These are phyloP conservation scores for Athelia psychrophila DNA, from an alignment of 1,284 basidiomycete species.

Conservation along the genomic window DNA sequence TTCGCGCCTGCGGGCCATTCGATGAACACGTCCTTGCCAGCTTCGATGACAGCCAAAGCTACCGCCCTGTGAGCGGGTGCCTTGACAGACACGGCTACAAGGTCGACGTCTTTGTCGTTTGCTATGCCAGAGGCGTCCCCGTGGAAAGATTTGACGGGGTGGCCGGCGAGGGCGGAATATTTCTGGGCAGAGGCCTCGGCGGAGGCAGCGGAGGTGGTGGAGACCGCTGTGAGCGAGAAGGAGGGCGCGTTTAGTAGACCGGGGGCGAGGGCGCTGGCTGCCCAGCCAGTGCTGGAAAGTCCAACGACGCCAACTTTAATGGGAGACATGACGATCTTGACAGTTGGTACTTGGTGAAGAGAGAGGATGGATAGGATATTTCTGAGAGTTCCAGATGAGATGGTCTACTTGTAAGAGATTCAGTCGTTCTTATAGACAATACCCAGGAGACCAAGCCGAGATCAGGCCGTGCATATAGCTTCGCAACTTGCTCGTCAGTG, in stretches of 20 bases:
- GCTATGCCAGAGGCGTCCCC: slow-evolving; percentile 16
- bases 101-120: slow-evolving; percentile 18
- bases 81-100: slow-evolving; percentile 22
- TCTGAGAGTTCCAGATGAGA: no score
- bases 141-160: slow-evolving; percentile 15
- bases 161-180: slow-evolving; percentile 11
- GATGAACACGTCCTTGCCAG: slow-evolving; percentile 21
- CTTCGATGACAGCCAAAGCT: slow-evolving; percentile 17
- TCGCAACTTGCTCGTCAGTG: no score
- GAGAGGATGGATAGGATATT: no score
- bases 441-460: no score
- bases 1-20: slow-evolving; percentile 22
- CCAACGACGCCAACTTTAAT: slow-evolving; percentile 21
- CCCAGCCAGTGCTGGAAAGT: slow-evolving; percentile 21
- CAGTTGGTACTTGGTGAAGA: not conserved
- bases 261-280: slow-evolving; percentile 12
- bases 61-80: slow-evolving; percentile 14
- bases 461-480: no score
- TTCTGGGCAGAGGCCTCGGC: slow-evolving; percentile 12
- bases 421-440: no score
- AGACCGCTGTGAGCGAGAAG: slow-evolving; percentile 13
- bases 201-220: slow-evolving; percentile 12
- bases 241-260: slow-evolving; percentile 6
- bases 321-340: slow-evolving; percentile 14
- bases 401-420: no score